Base-by-base conservation (phyloP, 495 filamentous ascomycete genomes). In the Apiosordaria backusii region DNA sequence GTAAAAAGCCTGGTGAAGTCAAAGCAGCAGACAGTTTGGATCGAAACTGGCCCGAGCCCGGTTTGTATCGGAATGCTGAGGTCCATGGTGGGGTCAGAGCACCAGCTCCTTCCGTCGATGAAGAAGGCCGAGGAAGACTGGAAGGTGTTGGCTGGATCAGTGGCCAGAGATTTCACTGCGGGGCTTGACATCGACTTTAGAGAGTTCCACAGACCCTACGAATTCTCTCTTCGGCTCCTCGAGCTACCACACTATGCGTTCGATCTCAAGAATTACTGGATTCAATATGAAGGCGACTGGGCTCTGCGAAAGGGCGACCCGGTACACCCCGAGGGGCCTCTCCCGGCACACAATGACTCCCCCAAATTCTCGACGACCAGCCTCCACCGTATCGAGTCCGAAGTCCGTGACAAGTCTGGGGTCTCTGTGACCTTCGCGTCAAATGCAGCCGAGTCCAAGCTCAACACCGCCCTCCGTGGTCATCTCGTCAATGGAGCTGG, bases 201-300 rank as follows among this genome's bases (percentile, higher is more conserved):
- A 55, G 90, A 90, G 67, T 92, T 88, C 71, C 89, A 92, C 76
- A 80, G 84, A 9, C 86, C 87, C 69, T 93, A 89, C 71, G 76
- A 77, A 50, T 67, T 77, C 4, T 81, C 77, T 13, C 85, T 85
- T 40, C 77, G 82, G n/a, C 80, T 92, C 5, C 75, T 93, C 3
- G 73, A 81, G 4, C 82, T 93, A 4, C 91, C 91, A 4, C 69
- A 82, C 0, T 95, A 95, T 72, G 82, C 80, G 10, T 95, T 86
- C 78, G 89, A 93, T 66, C 73, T 85, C n/a, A 93, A 92, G 80
- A 85, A 88, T 63, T 91, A 92, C 73, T 93, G 90, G 90, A 84
- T 92, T n/a, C 79, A 85, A 1, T 92, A 92, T 74, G 25, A 81
- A 21, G 86, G 89, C 65, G 89, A 78, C 79, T 85, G 76, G 80